phyloP scores from a whole-genome alignment of 2,329 filamentous ascomycete genomes.

The Calycina herbarum region DNA sequence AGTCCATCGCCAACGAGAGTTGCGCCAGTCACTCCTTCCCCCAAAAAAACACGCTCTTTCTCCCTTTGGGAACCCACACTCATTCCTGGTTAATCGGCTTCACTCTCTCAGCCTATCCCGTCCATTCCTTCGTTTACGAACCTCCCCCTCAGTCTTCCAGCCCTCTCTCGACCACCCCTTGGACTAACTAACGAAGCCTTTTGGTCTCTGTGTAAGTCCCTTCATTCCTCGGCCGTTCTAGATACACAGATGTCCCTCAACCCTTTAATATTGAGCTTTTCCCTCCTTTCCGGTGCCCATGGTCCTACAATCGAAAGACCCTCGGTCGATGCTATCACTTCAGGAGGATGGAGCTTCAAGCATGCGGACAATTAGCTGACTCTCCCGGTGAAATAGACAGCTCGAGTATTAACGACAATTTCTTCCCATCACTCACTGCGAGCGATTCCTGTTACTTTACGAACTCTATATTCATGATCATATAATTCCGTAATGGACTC shows the following conservation, averaged over 20 bases:
- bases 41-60: constrained; percentile 20
- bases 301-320: background rate
- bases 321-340: background rate
- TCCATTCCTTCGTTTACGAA: constrained; percentile 38
- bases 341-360: constrained; percentile 1
- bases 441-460: constrained; percentile 1
- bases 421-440: constrained; percentile 5
- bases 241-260: background rate
- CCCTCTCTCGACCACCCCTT: constrained; percentile 11
- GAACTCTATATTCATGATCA: constrained; percentile 14
- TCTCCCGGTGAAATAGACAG: constrained; percentile 1
- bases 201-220: constrained; percentile 24
- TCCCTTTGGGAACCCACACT: constrained; percentile 39
- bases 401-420: constrained; percentile 5
- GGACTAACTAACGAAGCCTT: constrained; percentile 7
- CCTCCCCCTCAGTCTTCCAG: background rate
- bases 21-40: constrained; percentile 12
- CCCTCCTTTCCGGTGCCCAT: background rate
- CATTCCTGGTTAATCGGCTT: constrained; percentile 42
- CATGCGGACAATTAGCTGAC: constrained; percentile 5
- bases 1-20: background rate
- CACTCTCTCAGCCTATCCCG: constrained; percentile 46
- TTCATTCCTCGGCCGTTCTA: constrained; percentile 10
- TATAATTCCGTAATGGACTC: constrained; percentile 27
- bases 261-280: constrained; percentile 7